Percentiles rank a stretch among this genome's conserved stretches.
Conservation (phyloP, 805 yeast genomes). For the Wickerhamiella australiensis region DNA sequence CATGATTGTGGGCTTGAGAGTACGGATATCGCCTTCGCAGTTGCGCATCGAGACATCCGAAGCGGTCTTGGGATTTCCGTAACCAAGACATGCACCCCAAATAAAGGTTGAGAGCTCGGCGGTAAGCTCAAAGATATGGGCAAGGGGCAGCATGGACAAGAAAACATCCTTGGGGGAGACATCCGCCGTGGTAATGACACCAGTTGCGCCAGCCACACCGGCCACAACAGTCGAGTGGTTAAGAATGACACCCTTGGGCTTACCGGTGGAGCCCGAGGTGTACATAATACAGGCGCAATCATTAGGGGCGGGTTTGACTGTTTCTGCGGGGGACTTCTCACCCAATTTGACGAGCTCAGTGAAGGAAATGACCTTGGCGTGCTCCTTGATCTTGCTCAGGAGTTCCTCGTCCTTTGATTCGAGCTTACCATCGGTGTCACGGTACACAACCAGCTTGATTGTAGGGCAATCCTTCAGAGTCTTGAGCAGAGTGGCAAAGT, state of each 20-base stretch:
- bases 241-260: constrained; percentile 73
- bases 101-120: constrained; percentile 67
- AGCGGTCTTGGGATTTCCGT: constrained; percentile 85
- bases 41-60: constrained; percentile 71
- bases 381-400: constrained; percentile 51
- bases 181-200: constrained; percentile 41
- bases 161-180: constrained; percentile 54
- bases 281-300: constrained; percentile 71
- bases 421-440: constrained; percentile 38
- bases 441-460: constrained; percentile 60
- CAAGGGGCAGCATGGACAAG: constrained; percentile 84
- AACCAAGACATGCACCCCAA: constrained; percentile 88
- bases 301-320: constrained; percentile 41
- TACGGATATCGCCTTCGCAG: constrained; percentile 77
- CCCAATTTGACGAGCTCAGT: constrained; percentile 62
- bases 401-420: constrained; percentile 45
- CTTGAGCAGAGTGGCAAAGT: constrained; percentile 51
- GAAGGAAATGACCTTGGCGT: constrained; percentile 55
- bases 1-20: constrained; percentile 84
- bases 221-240: constrained; percentile 59
- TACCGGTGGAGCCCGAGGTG: constrained; percentile 78
- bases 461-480: constrained; percentile 52
- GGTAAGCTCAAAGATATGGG: constrained; percentile 87
- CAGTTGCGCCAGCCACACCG: constrained; percentile 73
- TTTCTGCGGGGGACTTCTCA: constrained; percentile 33